Conservation (phyloP, 208 protist genomes). For the Leishmania amazonensis region DNA sequence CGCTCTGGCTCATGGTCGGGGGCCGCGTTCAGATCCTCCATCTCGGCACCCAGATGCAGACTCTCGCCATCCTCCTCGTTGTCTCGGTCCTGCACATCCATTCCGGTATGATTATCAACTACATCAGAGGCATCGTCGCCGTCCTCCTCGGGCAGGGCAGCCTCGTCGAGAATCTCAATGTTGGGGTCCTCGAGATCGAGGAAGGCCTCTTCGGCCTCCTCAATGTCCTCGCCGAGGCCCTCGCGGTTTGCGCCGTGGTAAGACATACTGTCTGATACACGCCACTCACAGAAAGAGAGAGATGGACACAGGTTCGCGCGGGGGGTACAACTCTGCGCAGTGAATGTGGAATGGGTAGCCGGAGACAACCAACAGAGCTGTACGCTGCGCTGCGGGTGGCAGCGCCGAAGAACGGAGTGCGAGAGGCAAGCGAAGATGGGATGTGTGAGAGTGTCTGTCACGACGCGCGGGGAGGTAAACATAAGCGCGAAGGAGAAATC, state of each 20-base stretch:
- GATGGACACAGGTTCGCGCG: too few species aligned
- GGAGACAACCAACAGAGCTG: neutral
- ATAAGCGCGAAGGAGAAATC: neutral
- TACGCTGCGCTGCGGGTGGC: neutral
- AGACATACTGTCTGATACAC: conserved; percentile 10
- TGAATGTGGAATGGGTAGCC: neutral
- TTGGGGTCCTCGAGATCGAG: conserved; percentile 87
- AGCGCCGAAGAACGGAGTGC: neutral
- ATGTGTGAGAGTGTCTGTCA: neutral
- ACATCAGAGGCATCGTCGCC: conserved; percentile 41
- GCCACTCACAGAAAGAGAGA: neutral
- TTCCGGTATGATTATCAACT: conserved; percentile 14
- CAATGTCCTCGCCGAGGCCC: conserved; percentile 29
- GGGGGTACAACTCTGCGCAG: too few species aligned
- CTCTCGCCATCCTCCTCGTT: conserved; percentile 20
- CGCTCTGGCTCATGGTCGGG: conserved; percentile 78
- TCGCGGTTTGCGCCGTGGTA: conserved; percentile 19
- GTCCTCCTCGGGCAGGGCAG: conserved; percentile 28
- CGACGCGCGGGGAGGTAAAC: neutral
- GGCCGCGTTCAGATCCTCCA: conserved; percentile 79
- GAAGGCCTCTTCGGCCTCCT: conserved; percentile 75
- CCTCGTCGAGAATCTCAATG: conserved; percentile 73
- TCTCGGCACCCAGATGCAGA: conserved; percentile 35
- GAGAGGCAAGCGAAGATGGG: neutral
- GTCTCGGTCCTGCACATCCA: conserved; percentile 14